These are phyloP conservation scores for Colletotrichum tofieldiae DNA, from an alignment of 2,329 filamentous ascomycete genomes.

Conservation along the genomic window DNA sequence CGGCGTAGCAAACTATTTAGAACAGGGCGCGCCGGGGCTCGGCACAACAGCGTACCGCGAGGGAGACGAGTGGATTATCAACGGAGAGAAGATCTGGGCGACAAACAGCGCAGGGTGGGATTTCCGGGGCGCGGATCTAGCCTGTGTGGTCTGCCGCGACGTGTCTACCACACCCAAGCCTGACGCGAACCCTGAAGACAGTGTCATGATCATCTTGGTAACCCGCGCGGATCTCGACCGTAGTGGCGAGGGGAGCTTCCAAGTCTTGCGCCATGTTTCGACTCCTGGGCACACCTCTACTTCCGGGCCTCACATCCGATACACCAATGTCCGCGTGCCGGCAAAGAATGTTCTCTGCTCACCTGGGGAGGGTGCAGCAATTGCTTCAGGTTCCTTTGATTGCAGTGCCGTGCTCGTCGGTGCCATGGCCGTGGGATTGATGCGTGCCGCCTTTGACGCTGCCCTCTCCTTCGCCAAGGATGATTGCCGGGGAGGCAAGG, in stretches of 20 bases:
- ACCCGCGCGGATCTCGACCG: constrained; percentile 62
- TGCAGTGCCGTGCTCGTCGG: constrained; percentile 64
- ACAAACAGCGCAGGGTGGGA: constrained; percentile 71
- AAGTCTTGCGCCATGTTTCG: constrained; percentile 62
- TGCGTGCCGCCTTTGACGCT: constrained; percentile 68
- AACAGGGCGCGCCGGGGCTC: constrained; percentile 64
- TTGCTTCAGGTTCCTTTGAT: constrained; percentile 62
- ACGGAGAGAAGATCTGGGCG: constrained; percentile 72
- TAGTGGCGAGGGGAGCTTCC: constrained; percentile 60
- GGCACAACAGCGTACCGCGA: constrained; percentile 64
- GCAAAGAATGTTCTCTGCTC: constrained; percentile 61
- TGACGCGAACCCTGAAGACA: constrained; percentile 46
- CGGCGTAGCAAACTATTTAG: constrained; percentile 67
- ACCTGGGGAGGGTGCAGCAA: constrained; percentile 54
- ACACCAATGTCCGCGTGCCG: constrained; percentile 64
- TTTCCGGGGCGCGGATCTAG: constrained; percentile 64
- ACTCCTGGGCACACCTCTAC: constrained; percentile 63
- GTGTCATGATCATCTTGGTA: constrained; percentile 65
- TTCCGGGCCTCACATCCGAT: constrained; percentile 65
- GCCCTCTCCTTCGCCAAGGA: constrained; percentile 65
- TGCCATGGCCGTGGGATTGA: constrained; percentile 68
- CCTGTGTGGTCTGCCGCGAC: constrained; percentile 67
- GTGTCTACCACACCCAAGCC: constrained; percentile 43
- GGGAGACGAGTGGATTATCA: constrained; percentile 67
- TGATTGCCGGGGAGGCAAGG: constrained; percentile 61